Base-by-base conservation (phyloP, 257 asterid genomes). In the Fraxinus cuspidata region DNA sequence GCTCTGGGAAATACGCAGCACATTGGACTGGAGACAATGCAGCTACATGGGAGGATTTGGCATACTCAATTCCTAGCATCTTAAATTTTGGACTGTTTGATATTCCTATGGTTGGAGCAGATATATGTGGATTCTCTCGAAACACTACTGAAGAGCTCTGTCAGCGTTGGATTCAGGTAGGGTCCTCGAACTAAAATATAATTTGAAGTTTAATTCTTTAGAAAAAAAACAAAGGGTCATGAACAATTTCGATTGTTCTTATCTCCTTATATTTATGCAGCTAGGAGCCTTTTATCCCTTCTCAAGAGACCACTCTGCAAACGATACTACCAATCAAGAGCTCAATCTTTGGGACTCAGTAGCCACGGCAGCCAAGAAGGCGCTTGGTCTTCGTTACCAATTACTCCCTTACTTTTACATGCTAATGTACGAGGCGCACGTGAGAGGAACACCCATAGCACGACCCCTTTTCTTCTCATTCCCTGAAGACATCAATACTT, bases 11-110 rank as follows among this genome's bases (percentile, higher is more conserved):
- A 56, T 88, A 73, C 40, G 56, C 90, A 16, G 89, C 92, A 34
- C 92, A 88, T 35, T 88, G 92, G 92, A 88, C 92, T 5, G 90
- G 92, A 63, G 92, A 86, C 69, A 86, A 88, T 81, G 85, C 81
- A 37, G 92, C 85, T 5, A 86, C 85, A 28, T 88, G 92, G 92
- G 80, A 88, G 78, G 90, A 88, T 72, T 82, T 88, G 71, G 81
- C 78, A 3, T 86, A 85, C 74, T 68, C 87, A 3, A 86, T 88
- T 71, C 81, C 88, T 8, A 79, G 86, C 71, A 84, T 88, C 47
- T 77, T 88, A 77, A 88, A 72, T 70, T 88, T 85, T 72, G 92
- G 92, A 8, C 78, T 88, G 8, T 86, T 88, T 79, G 92, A 90
- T 4, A 78, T 88, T 44, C 92, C 92, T 0, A 86, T 88, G 92